A percentile compares a stretch with the other conserved stretches of the same genome.
Conservation (phyloP, 2,329 filamentous ascomycete genomes). For the Nigrospora osmanthi region DNA sequence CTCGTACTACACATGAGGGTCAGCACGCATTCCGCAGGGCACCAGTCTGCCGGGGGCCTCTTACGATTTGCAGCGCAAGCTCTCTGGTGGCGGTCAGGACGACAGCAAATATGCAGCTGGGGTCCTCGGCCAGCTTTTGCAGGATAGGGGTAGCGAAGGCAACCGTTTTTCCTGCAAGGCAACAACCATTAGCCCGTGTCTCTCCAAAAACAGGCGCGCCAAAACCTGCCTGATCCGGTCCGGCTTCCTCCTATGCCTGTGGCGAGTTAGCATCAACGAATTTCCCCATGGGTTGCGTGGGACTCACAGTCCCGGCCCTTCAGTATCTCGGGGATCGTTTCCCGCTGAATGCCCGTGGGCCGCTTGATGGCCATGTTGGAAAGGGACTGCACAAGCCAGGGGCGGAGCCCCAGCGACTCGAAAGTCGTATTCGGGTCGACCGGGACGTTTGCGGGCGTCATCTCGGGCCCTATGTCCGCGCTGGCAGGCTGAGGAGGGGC, state of each 20-base stretch:
- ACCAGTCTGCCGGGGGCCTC: too few relatives aligned
- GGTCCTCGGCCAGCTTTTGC: slow-evolving; percentile 89
- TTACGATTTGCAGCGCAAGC: slow-evolving; percentile 76
- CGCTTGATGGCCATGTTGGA: slow-evolving; percentile 70
- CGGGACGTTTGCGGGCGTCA: slow-evolving; percentile 29
- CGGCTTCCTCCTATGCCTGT: slow-evolving; percentile 73
- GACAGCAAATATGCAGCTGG: slow-evolving; percentile 81
- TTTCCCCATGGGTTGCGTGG: background rate
- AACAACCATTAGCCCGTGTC: too few relatives aligned
- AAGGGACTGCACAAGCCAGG: slow-evolving; percentile 84
- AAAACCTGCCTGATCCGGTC: slow-evolving; percentile 59
- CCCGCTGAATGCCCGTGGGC: slow-evolving; percentile 88
- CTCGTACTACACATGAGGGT: slow-evolving; percentile 47
- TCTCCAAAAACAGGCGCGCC: too few relatives aligned
- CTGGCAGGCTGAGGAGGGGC: slow-evolving; percentile 18
- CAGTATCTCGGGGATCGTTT: slow-evolving; percentile 87
- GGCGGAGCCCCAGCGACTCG: slow-evolving; percentile 62
- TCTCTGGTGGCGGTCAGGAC: slow-evolving; percentile 88
- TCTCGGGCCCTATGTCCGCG: background rate
- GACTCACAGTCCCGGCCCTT: slow-evolving; percentile 70
- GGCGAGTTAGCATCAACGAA: background rate
- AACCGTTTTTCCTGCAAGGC: slow-evolving; percentile 70
- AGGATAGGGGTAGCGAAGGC: slow-evolving; percentile 92
- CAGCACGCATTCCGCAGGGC: too few relatives aligned
- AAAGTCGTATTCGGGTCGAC: slow-evolving; percentile 58